Evolutionary conservation across 176 grass and related monocot genomes (phyloP).

Genomic region (Otatea glauca): DNA sequence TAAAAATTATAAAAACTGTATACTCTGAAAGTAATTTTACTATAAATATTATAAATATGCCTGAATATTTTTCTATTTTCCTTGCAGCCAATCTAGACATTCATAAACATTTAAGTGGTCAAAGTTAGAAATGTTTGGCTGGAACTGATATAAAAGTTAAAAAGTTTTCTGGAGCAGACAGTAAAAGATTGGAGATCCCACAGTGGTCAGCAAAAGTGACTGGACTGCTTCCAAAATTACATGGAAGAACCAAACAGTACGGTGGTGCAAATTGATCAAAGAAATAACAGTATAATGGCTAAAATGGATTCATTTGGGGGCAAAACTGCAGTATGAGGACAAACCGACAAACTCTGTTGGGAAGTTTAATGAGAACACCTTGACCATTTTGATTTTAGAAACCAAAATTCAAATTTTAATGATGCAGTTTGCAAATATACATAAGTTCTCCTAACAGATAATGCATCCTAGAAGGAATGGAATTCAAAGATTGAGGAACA

Average conservation of each 20-base stretch:
- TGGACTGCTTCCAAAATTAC: not conserved
- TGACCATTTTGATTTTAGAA: constrained; percentile 1
- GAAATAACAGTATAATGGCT: not conserved
- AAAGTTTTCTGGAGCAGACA: not conserved
- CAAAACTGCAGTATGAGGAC: not conserved
- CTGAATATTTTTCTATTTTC: not conserved
- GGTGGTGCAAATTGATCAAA: not conserved
- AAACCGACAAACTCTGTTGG: not conserved
- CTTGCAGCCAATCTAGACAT: not conserved
- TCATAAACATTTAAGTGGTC: not conserved
- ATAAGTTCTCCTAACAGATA: constrained; percentile 10
- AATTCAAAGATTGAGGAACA: constrained; percentile 6
- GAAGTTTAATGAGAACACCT: not conserved
- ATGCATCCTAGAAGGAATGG: not conserved
- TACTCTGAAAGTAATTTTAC: not conserved
- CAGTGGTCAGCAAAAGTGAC: not conserved
- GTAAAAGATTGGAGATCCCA: not conserved
- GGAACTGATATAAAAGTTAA: not conserved
- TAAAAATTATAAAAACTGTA: not conserved
- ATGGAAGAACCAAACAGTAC: not conserved
- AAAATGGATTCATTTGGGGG: not conserved
- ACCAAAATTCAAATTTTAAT: constrained; percentile 14
- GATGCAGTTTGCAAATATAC: not conserved
- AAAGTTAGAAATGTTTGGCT: not conserved
- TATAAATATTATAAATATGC: not conserved